Conservation (phyloP, 345 rosid species). For the Firmiana major region DNA sequence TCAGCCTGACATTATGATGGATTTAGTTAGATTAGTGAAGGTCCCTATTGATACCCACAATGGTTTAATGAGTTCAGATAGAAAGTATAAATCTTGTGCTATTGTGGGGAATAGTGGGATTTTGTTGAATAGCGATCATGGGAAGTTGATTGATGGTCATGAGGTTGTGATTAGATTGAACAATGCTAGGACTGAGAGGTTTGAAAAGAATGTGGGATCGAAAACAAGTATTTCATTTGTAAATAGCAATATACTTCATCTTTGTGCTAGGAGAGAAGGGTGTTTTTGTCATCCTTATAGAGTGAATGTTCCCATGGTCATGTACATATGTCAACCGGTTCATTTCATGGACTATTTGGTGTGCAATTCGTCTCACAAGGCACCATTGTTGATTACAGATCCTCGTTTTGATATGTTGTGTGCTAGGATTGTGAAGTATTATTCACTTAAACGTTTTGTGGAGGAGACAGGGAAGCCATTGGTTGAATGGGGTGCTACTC, state of each 20-base stretch:
- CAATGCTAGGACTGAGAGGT: slow-evolving; percentile 63
- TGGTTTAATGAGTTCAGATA: slow-evolving; percentile 32
- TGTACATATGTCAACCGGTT: slow-evolving; percentile 83
- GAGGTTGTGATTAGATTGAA: slow-evolving; percentile 81
- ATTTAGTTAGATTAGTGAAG: slow-evolving; percentile 58
- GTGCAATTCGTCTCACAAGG: slow-evolving; percentile 54
- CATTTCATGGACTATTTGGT: slow-evolving; percentile 76
- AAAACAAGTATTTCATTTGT: slow-evolving; percentile 75
- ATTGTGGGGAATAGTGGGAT: slow-evolving; percentile 94
- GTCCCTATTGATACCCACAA: slow-evolving; percentile 47
- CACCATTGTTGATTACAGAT: slow-evolving; percentile 70
- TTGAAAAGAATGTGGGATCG: slow-evolving; percentile 57
- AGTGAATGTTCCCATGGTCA: slow-evolving; percentile 49
- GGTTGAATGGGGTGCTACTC: slow-evolving; percentile 58
- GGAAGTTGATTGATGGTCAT: slow-evolving; percentile 69
- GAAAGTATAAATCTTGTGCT: slow-evolving; percentile 68
- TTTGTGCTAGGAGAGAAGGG: slow-evolving; percentile 55
- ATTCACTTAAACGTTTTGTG: slow-evolving; percentile 62
- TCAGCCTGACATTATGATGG: slow-evolving; percentile 57
- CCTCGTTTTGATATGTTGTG: slow-evolving; percentile 79
- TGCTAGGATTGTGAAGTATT: slow-evolving; percentile 73
- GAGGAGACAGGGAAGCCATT: slow-evolving; percentile 45
- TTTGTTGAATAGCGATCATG: slow-evolving; percentile 49
- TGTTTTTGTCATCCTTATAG: slow-evolving; percentile 93
- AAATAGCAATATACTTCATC: slow-evolving; percentile 82